phyloP scores from a whole-genome alignment of 164 flowering plant genomes.

The grape (Vitis vinifera) region DNA sequence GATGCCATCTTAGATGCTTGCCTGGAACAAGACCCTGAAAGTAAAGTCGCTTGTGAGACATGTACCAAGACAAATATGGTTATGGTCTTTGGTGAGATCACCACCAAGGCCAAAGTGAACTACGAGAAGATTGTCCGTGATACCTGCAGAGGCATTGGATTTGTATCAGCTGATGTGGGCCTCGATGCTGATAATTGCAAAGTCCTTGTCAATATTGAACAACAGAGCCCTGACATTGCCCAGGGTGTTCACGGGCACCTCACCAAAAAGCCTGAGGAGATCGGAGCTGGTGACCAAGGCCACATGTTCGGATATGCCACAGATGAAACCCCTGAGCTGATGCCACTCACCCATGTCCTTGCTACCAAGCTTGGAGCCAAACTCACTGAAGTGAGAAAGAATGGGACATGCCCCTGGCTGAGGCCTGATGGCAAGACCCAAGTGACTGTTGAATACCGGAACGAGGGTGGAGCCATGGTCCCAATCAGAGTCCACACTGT shows the following conservation, averaged over 20 bases:
- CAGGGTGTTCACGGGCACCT: constrained; percentile 36
- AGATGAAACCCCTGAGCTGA: constrained; percentile 36
- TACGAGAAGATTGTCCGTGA: constrained; percentile 36
- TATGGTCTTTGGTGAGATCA: constrained; percentile 21
- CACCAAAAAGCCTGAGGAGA: constrained; percentile 33
- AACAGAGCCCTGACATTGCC: constrained; percentile 35
- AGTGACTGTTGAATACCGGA: constrained; percentile 36
- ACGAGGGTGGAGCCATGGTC: constrained; percentile 31
- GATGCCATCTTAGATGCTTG: constrained; percentile 34
- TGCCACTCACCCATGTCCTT: constrained; percentile 34
- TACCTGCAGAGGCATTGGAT: constrained; percentile 34
- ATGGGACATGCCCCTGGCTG: constrained; percentile 34
- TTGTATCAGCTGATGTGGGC: constrained; percentile 25
- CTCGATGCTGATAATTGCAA: constrained; percentile 39
- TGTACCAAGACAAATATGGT: constrained; percentile 31
- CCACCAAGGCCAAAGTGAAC: constrained; percentile 27
- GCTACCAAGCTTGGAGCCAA: constrained; percentile 34
- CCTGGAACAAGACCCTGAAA: constrained; percentile 30
- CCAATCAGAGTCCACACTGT: constrained; percentile 32
- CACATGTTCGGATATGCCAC: constrained; percentile 39
- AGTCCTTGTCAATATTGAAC: constrained; percentile 28
- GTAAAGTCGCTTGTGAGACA: constrained; percentile 34
- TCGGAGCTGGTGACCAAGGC: constrained; percentile 43
- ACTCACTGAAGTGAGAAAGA: constrained; percentile 33
- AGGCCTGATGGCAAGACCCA: constrained; percentile 42